Evolutionary conservation across 139 green algal genomes (phyloP).

Genomic region (Yamagishiella unicocca): DNA sequence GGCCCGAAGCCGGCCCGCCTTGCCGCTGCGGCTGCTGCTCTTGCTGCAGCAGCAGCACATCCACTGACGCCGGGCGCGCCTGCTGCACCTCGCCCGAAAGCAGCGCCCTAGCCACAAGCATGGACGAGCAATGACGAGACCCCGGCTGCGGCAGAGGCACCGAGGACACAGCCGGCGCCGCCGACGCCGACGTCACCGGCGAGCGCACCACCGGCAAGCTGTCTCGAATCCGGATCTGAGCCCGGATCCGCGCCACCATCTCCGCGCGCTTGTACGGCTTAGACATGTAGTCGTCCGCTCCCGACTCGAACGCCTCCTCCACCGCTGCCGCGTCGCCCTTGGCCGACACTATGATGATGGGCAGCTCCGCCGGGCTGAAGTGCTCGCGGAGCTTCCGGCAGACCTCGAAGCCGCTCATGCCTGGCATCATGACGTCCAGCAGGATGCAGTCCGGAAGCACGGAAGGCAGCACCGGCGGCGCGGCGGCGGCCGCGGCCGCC

Average conservation of each 20-base stretch:
- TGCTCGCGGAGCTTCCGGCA: constrained; percentile 48
- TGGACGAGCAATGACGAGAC: too few species aligned
- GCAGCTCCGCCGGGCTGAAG: constrained; percentile 39
- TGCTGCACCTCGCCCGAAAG: too few species aligned
- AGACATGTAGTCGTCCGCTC: constrained; percentile 79
- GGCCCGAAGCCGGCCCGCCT: too few species aligned
- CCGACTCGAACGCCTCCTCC: constrained; percentile 40
- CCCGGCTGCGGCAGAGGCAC: too few species aligned
- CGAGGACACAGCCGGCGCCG: too few species aligned
- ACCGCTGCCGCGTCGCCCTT: constrained; percentile 51
- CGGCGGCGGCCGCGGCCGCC: constrained; percentile 47
- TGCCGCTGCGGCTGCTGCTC: too few species aligned
- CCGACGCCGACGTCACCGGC: not conserved
- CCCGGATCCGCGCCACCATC: constrained; percentile 72
- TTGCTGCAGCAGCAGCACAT: not conserved
- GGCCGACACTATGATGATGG: constrained; percentile 68
- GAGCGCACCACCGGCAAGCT: not conserved
- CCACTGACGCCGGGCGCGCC: not conserved
- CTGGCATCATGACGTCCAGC: constrained; percentile 85
- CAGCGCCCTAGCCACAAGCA: too few species aligned
- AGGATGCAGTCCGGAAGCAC: constrained; percentile 73
- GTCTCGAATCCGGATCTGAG: constrained; percentile 70
- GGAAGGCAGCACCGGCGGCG: constrained; percentile 35
- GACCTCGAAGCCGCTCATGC: constrained; percentile 76
- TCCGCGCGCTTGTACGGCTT: constrained; percentile 78